phyloP scores from a whole-genome alignment of 345 rosid species.

The Eutrema heterophyllum region DNA sequence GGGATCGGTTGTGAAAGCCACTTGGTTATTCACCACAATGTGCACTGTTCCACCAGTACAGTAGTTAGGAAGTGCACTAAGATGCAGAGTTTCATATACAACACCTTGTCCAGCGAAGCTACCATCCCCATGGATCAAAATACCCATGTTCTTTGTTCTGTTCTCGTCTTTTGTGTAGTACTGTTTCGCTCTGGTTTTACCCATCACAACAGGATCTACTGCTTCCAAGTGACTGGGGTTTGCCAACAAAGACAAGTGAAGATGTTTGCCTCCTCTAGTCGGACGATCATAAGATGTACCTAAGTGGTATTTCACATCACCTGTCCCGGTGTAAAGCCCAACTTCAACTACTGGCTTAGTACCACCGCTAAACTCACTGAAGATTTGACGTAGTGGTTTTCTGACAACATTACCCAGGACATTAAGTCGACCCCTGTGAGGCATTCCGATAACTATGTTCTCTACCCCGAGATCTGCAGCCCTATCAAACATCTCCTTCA shows the following conservation, averaged over 20 bases:
- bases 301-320: slow-evolving; percentile 81
- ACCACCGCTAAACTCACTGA: slow-evolving; percentile 78
- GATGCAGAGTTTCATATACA: slow-evolving; percentile 80
- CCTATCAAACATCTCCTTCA: slow-evolving; percentile 88
- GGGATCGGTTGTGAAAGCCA: slow-evolving; percentile 85
- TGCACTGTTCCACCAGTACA: slow-evolving; percentile 78
- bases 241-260: slow-evolving; percentile 80
- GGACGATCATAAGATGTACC: slow-evolving; percentile 90
- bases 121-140: slow-evolving; percentile 87
- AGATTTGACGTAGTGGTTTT: slow-evolving; percentile 74
- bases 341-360: slow-evolving; percentile 80
- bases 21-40: slow-evolving; percentile 85
- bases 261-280: slow-evolving; percentile 80
- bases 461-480: slow-evolving; percentile 79
- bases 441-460: slow-evolving; percentile 78
- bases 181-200: slow-evolving; percentile 81
- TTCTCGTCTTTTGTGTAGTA: slow-evolving; percentile 61
- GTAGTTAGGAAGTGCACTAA: slow-evolving; percentile 84
- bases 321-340: slow-evolving; percentile 75
- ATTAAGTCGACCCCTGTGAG: slow-evolving; percentile 76
- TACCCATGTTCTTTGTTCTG: slow-evolving; percentile 65
- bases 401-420: slow-evolving; percentile 79
- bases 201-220: slow-evolving; percentile 78
- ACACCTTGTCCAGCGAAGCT: slow-evolving; percentile 93
- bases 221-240: slow-evolving; percentile 93